Evolutionary conservation across 768 basidiomycete species (phyloP), one percentile per base, ranked within the genome.

Genomic region (Kwoniella mangroviensis): DNA sequence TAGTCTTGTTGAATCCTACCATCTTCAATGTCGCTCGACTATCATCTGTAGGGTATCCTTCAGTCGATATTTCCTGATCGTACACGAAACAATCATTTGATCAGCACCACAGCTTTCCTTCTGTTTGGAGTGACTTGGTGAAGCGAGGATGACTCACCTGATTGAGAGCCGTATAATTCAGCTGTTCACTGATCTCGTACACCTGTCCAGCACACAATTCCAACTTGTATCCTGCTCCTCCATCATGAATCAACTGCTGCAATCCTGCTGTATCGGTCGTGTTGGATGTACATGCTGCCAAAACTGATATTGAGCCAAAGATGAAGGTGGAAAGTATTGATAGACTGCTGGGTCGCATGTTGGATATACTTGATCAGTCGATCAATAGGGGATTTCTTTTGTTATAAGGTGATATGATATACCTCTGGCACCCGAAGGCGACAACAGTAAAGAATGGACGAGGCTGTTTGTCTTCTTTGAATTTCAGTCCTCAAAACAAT

Each of bases 21-120:
- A 94, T 90, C 43, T 89, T 85, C 17, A 94, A 86, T 3, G 86
- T 88, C 5, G 93, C 93, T 69, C 93, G 86, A 11, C 86, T 85
- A 63, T 86, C 84, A 22, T 86, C 91, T 0, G 86, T 88, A 0
- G 93, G 93, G 70, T 92, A 91, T 17, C 91, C 91, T 6, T 85
- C 75, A 0, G 93, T 94, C 73, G 88, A 91, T 57, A 94, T 93
- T 83, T 94, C 93, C 82, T 94, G 90, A 24, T 26, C 9, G 22
- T 63, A 34, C 34, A 6, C 34, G 34, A 34, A 7, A 34, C 43
- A 42, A 17, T 41, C 53, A 13, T 54, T 54, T 1, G 22, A 24
- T 54, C 24, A 54, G 53, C 19, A 49, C 28, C 0, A 4, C 28
- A 28, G 28, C 28, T 28, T 28, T 28, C 28, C 28, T 28, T 28